These are phyloP conservation scores for Panicum hallii DNA, from an alignment of 202 grass and related monocot species.

Conservation along the genomic window DNA sequence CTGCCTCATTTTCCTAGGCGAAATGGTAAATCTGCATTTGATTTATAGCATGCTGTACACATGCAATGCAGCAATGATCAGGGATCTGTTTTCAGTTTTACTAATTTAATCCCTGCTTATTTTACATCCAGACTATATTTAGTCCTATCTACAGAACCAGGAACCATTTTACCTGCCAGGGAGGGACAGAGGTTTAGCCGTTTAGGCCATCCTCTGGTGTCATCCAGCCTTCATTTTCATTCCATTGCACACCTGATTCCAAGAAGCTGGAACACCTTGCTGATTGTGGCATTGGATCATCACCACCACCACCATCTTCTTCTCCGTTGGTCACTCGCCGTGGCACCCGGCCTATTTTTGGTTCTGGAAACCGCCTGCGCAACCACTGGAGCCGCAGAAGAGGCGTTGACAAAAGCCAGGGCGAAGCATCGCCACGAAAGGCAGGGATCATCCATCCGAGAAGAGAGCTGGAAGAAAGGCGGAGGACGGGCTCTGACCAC, in stretches of 20 bases:
- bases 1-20: neutral
- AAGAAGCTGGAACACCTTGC: neutral
- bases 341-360: conserved; percentile 47
- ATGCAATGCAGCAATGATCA: conserved; percentile 32
- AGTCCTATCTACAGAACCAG: neutral
- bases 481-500: conserved; percentile 56
- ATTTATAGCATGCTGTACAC: conserved; percentile 18
- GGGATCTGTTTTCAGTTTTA: neutral
- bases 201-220: neutral
- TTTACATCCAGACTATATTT: conserved; percentile 38
- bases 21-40: neutral
- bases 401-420: conserved; percentile 44
- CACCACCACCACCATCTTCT: neutral
- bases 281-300: conserved; percentile 4
- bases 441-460: conserved; percentile 38
- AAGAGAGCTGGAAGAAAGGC: conserved; percentile 52
- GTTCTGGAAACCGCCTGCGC: conserved; percentile 18
- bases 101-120: conserved; percentile 46
- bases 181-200: neutral
- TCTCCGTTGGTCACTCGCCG: conserved; percentile 32
- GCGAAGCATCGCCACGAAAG: conserved; percentile 46
- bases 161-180: conserved; percentile 15
- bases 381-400: conserved; percentile 57
- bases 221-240: neutral
- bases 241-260: neutral